phyloP scores from a whole-genome alignment of 805 yeast genomes.

The Metschnikowia lochheadii region DNA sequence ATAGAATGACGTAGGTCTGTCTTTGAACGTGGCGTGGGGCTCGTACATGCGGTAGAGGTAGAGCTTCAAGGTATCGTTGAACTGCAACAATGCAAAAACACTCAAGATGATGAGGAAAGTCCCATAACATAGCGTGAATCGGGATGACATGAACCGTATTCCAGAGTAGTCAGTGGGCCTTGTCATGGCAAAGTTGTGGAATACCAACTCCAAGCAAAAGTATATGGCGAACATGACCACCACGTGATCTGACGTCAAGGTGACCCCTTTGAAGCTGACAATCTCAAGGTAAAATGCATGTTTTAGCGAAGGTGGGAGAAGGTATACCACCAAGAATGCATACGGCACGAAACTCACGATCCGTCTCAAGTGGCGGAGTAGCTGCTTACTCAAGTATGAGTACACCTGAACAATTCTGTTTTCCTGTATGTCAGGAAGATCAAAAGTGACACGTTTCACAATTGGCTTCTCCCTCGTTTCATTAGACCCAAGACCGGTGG shows the following conservation, averaged over 20 bases:
- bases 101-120: conserved; percentile 6
- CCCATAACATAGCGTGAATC: conserved; percentile 12
- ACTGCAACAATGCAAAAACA: conserved; percentile 4
- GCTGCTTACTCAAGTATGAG: neutral
- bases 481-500: neutral
- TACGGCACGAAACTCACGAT: conserved; percentile 1
- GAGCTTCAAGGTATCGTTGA: conserved; percentile 11
- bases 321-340: neutral
- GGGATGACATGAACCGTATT: conserved; percentile 5
- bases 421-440: conserved; percentile 6
- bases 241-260: conserved; percentile 26
- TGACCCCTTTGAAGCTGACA: conserved; percentile 3
- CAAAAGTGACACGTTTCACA: conserved; percentile 4
- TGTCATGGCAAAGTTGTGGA: neutral
- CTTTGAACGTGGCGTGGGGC: conserved; percentile 3
- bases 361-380: conserved; percentile 1
- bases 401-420: neutral
- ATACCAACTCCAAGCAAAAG: conserved; percentile 5
- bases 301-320: conserved; percentile 15
- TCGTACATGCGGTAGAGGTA: conserved; percentile 12
- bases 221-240: conserved; percentile 13
- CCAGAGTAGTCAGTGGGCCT: neutral
- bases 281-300: conserved; percentile 22
- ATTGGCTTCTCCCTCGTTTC: neutral
- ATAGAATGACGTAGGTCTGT: conserved; percentile 1